Conservation (phyloP, 495 filamentous ascomycete species). For the Hyaloscypha hepaticicola region DNA sequence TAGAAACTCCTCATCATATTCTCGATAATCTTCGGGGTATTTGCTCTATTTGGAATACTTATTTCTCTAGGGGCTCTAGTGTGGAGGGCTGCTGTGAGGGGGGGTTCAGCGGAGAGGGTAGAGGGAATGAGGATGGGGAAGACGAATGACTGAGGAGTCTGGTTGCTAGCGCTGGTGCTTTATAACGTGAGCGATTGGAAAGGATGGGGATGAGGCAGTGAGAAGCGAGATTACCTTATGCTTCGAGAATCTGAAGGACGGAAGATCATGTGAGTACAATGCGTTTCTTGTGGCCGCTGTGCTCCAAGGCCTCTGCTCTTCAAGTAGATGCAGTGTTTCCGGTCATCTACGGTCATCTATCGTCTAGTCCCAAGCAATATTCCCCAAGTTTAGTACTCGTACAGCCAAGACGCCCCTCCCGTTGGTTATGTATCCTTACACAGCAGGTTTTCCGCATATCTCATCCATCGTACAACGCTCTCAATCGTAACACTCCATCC, state of each 20-base stretch:
- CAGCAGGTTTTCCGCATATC: no score
- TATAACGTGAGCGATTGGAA: no score
- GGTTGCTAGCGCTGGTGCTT: no score
- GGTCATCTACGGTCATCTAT: background rate
- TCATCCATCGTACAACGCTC: no score
- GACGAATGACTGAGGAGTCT: background rate
- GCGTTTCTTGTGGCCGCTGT: no score
- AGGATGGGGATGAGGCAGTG: no score
- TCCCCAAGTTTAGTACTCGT: background rate
- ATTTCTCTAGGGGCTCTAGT: background rate
- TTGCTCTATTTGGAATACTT: background rate
- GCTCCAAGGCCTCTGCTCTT: no score
- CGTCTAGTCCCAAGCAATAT: background rate
- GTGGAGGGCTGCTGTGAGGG: background rate
- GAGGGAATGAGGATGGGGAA: background rate
- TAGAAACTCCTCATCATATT: background rate
- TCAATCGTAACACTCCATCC: background rate
- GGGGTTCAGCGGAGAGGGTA: background rate
- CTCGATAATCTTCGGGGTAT: background rate
- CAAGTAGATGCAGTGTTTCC: no score
- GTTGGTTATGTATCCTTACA: background rate
- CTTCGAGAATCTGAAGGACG: no score
- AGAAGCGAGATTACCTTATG: no score
- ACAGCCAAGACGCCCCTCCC: background rate
- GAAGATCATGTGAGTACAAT: no score